Base-by-base conservation (phyloP, 2,329 filamentous ascomycete genomes). In the Trichoderma citrinoviride region DNA sequence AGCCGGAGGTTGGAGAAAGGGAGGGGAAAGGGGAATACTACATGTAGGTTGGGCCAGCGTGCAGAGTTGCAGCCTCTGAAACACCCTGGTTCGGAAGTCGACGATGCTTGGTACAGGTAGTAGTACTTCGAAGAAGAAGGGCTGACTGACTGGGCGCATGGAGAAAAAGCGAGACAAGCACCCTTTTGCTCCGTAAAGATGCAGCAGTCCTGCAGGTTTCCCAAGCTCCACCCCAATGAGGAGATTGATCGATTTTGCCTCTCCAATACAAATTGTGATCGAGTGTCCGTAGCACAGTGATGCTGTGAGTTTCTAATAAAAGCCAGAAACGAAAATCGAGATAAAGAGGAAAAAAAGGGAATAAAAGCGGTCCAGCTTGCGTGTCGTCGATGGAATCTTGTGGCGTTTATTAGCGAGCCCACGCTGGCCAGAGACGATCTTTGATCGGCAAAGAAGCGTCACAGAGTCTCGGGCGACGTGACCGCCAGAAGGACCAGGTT, bases 371-470 rank as follows among this genome's bases (percentile, higher is more conserved):
- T 54, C 58, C 25, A 54, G 47, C n/a, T 44, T 53, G 40, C n/a
- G 47, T 46, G 33, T 62, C 46, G 40, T 43, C 7, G 15, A 19
- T 62, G 58, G 37, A 53, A 23, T 54, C 52, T 37, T 46, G 19
- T 53, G 29, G 58, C 27, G n/a, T 54, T 37, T 37, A 37, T 37
- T 53, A 56, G 43, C 61, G 61, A 63, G 43, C 52, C 61, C 61
- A 63, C 63, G 54, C 27, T 58, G 44, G 64, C 27, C 40, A 62
- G 25, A 43, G 50, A 57, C 56, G 50, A 62, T 57, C 57, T 23
- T 21, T 66, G 57, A 65, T 65, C 63, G 56, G 53, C 56, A 55
- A 37, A 12, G 17, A 54, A 37, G 43, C 17, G 27, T 41, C 50
- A 53, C 50, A 61, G 50, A 44, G 54, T 50, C 43, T 49, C 40